Conservation (phyloP, 2,329 filamentous ascomycete genomes). For the Albophoma yamanashiensis region DNA sequence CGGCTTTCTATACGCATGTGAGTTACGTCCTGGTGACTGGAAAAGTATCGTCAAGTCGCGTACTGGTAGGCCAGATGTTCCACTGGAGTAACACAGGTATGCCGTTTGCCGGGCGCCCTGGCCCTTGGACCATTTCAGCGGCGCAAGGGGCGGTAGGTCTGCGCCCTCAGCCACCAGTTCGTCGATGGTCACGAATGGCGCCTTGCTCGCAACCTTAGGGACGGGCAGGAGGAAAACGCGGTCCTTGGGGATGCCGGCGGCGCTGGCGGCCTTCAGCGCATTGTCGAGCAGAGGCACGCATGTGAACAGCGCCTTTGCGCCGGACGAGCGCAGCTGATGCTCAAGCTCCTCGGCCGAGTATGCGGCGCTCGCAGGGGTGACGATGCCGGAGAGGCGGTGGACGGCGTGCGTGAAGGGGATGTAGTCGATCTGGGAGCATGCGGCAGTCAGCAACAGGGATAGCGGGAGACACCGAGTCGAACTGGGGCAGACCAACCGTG, state of each 20-base stretch:
- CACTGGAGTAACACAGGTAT: conserved; percentile 71
- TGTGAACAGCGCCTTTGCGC: conserved; percentile 61
- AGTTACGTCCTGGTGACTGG: background rate
- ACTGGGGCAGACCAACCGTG: conserved; percentile 41
- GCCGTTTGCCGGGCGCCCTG: conserved; percentile 59
- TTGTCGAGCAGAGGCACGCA: conserved; percentile 55
- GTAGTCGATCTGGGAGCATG: conserved; percentile 57
- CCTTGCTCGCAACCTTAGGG: conserved; percentile 41
- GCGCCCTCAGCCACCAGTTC: conserved; percentile 54
- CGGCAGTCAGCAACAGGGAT: background rate
- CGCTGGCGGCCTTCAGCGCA: conserved; percentile 53
- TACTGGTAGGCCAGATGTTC: conserved; percentile 68
- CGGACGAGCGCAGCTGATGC: conserved; percentile 60
- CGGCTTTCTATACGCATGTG: conserved; percentile 51
- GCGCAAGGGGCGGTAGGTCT: conserved; percentile 39
- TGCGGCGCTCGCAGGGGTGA: conserved; percentile 64
- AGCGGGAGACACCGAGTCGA: background rate
- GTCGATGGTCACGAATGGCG: conserved; percentile 52
- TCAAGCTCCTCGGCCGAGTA: conserved; percentile 61
- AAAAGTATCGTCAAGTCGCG: conserved; percentile 8
- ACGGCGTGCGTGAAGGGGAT: conserved; percentile 62
- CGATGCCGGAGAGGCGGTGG: conserved; percentile 63
- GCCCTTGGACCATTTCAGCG: conserved; percentile 49
- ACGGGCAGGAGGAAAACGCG: conserved; percentile 61
- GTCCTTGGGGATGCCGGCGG: conserved; percentile 49